Evolutionary conservation across 306 rosid genomes (phyloP), one percentile per base, ranked within the genome.

Genomic region (Dicorynia guianensis): DNA sequence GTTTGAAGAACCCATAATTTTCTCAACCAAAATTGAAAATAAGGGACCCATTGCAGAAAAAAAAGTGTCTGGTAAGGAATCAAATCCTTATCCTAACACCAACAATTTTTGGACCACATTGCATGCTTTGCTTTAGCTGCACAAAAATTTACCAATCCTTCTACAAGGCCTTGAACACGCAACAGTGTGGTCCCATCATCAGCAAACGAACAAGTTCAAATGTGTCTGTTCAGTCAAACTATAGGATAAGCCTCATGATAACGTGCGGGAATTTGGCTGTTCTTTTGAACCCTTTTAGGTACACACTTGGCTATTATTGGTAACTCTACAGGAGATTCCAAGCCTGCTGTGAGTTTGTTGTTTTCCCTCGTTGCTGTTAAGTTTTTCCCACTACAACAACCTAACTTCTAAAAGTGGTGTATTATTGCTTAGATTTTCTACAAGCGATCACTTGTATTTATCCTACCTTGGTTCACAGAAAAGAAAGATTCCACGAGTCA

Each of bases 71-170:
- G 57, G 50, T 12, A 11, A 13, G 47, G 33, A 33, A 8, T 54
- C n/a, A 15, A 56, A 78, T 12, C 60, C 78, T 77, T 79, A 54
- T 71, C 72, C 63, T 12, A 50, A 36, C 11, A 15, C 17, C 65
- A 50, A 77, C 71, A 13, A 53, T 38, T 38, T 50, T 17, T 50
- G 82, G 76, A 62, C 82, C 72, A 42, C 55, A 13, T 60, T 5
- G 6, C 1, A 42, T n/a, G 56, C 5, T 35, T 14, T 49, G 39
- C 17, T 36, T 17, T 69, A 14, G 20, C 63, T 49, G 56, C 54
- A 19, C 14, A 11, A 47, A 25, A 46, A 60, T 77, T 54, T 60
- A 14, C 25, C 53, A 70, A 62, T 61, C 11, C 15, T 39, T 47
- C 47, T 47, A 0, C 39, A 18, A 46, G 20, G 35, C 30, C 35